These are phyloP conservation scores for Lathyrus sativus DNA, from an alignment of 306 rosid species.

Conservation along the genomic window DNA sequence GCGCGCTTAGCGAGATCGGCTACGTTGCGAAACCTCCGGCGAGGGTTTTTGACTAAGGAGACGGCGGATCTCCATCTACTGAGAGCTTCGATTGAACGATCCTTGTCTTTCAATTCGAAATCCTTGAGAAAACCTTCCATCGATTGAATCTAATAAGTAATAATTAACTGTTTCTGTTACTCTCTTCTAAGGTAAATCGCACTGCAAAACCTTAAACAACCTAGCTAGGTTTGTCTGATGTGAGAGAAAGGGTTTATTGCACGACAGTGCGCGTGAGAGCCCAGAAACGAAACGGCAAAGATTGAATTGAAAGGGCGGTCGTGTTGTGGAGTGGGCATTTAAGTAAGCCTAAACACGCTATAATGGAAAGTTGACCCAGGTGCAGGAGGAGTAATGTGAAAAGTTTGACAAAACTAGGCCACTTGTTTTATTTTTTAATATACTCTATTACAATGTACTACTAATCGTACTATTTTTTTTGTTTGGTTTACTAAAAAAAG, in stretches of 20 bases:
- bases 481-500: too few relatives aligned
- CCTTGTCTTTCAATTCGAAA: constrained; percentile 55
- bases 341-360: not conserved
- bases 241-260: not conserved
- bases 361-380: not conserved
- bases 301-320: not conserved
- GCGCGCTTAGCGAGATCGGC: constrained; percentile 74
- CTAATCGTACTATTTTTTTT: too few relatives aligned
- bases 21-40: constrained; percentile 69
- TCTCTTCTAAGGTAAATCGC: too few relatives aligned
- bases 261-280: not conserved
- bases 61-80: constrained; percentile 73
- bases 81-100: constrained; percentile 43
- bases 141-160: too few relatives aligned
- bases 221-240: not conserved
- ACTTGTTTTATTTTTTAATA: too few relatives aligned
- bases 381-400: not conserved
- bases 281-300: not conserved
- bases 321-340: not conserved
- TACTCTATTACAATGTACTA: too few relatives aligned
- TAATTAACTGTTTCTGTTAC: not conserved
- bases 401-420: not conserved
- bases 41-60: constrained; percentile 57
- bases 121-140: constrained; percentile 54
- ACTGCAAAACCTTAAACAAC: not conserved